Base-by-base conservation (phyloP, 2,329 filamentous ascomycete genomes). In the Paecilomyces variotii region DNA sequence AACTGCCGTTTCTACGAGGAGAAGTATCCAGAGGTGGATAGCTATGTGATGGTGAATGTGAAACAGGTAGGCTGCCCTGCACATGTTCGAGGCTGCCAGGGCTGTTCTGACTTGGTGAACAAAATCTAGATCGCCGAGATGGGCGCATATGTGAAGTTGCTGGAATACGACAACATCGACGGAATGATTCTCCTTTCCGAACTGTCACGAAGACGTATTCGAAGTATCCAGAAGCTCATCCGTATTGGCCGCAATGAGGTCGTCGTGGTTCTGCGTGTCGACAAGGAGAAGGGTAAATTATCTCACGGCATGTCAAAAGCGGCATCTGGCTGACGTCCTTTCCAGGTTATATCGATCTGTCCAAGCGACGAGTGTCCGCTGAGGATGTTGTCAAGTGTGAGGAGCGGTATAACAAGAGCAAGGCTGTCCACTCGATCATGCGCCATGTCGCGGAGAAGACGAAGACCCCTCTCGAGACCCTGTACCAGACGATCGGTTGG, bases 1-100 rank as follows among this genome's bases (percentile, higher is more conserved):
- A 96, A 96, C 81, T 96, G 90, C 79, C 91, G 91, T 72, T 97
- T 95, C 79, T 97, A 96, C 77, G 91, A 96, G 84, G 91, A 96
- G 81, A 96, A 96, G 79, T 97, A 89, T 73, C 91, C 91, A 60
- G 94, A 97, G 84, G 93, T 99, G 75, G 94, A 99, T 80, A 96
- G 91, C 83, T 97, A 97, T 80, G 95, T 99, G 75, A 99, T 99
- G 94, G 94, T 99, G 76, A 99, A 97, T 79, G 94, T 97, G 71
- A 96, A 96, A 85, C 91, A 96, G 87, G 89, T 92, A 74, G 51
- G 71, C 53, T 57, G 39, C 19, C 53, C 53, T 53, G 25, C 5
- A 19, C 39, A 26, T 12, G 55, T 7, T 57, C 54, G 59, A 35
- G 27, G 53, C 19, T 51, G 58, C 54, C 34, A 27, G 19, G 32